Evolutionary conservation across 441 rosid genomes (phyloP).

Genomic region (Erysimum cheiri): DNA sequence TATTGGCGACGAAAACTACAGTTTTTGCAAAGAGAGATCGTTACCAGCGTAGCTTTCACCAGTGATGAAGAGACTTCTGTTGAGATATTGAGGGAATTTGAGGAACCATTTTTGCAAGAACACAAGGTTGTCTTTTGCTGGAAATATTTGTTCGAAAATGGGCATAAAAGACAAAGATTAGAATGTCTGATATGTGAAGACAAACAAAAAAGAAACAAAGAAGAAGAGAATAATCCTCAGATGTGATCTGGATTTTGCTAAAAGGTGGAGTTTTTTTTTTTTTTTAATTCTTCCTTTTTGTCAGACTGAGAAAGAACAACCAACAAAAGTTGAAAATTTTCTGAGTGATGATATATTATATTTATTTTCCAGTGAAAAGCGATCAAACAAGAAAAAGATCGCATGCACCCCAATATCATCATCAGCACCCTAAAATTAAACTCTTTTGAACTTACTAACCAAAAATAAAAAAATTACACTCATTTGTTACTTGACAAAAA

Average conservation of each 20-base stretch:
- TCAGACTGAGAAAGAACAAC: slow-evolving; percentile 52
- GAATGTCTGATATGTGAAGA: slow-evolving; percentile 29
- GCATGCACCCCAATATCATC: slow-evolving; percentile 14
- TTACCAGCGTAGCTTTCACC: slow-evolving; percentile 64
- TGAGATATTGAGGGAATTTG: slow-evolving; percentile 90
- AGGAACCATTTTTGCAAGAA: slow-evolving; percentile 90
- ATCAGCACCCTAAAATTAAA: background rate
- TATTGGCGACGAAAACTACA: background rate
- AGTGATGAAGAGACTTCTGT: slow-evolving; percentile 84
- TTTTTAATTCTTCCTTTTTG: slow-evolving; percentile 39
- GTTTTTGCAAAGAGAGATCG: background rate
- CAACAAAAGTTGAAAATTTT: slow-evolving; percentile 37
- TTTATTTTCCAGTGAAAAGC: slow-evolving; percentile 26
- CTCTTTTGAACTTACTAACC: background rate
- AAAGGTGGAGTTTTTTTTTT: no score
- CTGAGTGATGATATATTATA: background rate
- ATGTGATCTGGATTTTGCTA: slow-evolving; percentile 35
- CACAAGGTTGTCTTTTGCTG: slow-evolving; percentile 91
- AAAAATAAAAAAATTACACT: background rate
- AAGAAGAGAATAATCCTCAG: slow-evolving; percentile 26
- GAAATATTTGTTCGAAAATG: slow-evolving; percentile 8
- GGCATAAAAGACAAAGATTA: slow-evolving; percentile 42
- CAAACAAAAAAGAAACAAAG: slow-evolving; percentile 36
- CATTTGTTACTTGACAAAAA: slow-evolving; percentile 2
- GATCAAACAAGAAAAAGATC: slow-evolving; percentile 12